Evolutionary conservation across 1,284 basidiomycete genomes (phyloP).

Genomic region (Hymenochaete sp.): DNA sequence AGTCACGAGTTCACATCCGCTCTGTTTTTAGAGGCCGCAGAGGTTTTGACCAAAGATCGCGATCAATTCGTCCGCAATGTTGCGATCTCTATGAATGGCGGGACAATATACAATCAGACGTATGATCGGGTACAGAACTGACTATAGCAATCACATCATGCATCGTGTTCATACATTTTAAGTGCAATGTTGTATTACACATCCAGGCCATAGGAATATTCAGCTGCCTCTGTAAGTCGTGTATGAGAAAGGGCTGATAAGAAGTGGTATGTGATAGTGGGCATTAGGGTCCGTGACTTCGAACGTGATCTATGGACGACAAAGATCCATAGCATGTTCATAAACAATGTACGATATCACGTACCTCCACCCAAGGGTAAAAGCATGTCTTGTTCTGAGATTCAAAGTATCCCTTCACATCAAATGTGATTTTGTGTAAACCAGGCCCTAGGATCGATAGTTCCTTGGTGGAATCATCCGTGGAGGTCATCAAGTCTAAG

Average conservation of each 20-base stretch:
- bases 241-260: slow-evolving; percentile 88
- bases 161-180: neutral
- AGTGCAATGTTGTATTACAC: neutral
- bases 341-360: slow-evolving; percentile 19
- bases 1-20: slow-evolving; percentile 11
- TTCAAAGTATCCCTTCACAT: slow-evolving; percentile 77
- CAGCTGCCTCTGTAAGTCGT: slow-evolving; percentile 45
- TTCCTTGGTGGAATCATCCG: slow-evolving; percentile 11
- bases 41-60: slow-evolving; percentile 81
- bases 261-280: slow-evolving; percentile 86
- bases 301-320: slow-evolving; percentile 58
- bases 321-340: neutral
- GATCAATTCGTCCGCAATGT: slow-evolving; percentile 79
- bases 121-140: slow-evolving; percentile 62
- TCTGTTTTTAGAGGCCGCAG: slow-evolving; percentile 75
- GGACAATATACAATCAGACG: slow-evolving; percentile 60
- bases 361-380: slow-evolving; percentile 83
- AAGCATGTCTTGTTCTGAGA: slow-evolving; percentile 57
- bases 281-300: slow-evolving; percentile 58
- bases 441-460: slow-evolving; percentile 27
- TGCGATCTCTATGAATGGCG: slow-evolving; percentile 75
- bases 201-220: neutral
- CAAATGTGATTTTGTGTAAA: slow-evolving; percentile 80
- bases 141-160: neutral
- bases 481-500: slow-evolving; percentile 13